These are phyloP conservation scores for Asterophora parasitica DNA, from an alignment of 768 basidiomycete genomes.

Conservation along the genomic window DNA sequence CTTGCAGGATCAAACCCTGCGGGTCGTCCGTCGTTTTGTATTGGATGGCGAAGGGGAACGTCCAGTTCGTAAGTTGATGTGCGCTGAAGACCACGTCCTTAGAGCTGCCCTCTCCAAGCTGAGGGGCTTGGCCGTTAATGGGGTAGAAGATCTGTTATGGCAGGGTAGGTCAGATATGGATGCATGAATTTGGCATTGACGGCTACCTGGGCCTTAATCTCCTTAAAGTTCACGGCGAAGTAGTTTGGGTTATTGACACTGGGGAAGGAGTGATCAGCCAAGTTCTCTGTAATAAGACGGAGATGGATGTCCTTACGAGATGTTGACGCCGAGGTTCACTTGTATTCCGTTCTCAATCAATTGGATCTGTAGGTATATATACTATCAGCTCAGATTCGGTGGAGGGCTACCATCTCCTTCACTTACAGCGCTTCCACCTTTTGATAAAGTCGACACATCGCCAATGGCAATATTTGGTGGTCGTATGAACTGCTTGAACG, in stretches of 20 bases:
- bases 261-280: conserved; percentile 4
- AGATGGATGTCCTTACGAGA: conserved; percentile 44
- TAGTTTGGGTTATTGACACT: conserved; percentile 83
- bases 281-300: background rate
- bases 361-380: conserved; percentile 21
- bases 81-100: conserved; percentile 45
- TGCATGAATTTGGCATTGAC: background rate
- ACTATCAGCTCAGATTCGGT: background rate
- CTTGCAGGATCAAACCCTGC: conserved; percentile 45
- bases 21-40: conserved; percentile 58
- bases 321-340: conserved; percentile 60
- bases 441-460: conserved; percentile 34
- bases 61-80: conserved; percentile 56
- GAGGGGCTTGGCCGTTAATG: conserved; percentile 48
- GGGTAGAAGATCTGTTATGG: conserved; percentile 63
- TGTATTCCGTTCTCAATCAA: conserved; percentile 43
- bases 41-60: conserved; percentile 67
- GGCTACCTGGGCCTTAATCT: conserved; percentile 57
- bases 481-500: conserved; percentile 57
- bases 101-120: conserved; percentile 59
- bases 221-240: conserved; percentile 62
- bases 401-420: background rate
- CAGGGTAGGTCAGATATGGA: background rate
- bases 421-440: conserved; percentile 42
- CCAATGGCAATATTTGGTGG: conserved; percentile 68